These are phyloP conservation scores for Reticulascus tulasneorum DNA, from an alignment of 2,329 filamentous ascomycete species.

Conservation along the genomic window DNA sequence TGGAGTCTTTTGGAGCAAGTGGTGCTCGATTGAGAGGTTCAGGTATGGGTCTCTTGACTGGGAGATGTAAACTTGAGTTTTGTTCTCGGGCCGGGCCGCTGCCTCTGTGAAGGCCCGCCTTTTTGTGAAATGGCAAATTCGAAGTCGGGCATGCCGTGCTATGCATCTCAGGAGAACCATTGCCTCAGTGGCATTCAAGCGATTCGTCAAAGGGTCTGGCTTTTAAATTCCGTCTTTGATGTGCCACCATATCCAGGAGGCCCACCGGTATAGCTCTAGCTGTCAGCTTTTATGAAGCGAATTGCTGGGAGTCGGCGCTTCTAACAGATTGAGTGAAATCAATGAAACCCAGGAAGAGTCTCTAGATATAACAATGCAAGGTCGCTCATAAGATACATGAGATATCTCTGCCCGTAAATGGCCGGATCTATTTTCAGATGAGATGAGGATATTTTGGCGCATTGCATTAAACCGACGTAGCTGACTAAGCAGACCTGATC, in stretches of 20 bases:
- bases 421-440: slow-evolving; percentile 9
- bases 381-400: too few relatives aligned
- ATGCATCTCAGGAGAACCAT: slow-evolving; percentile 3
- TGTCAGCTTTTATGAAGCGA: not conserved
- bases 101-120: slow-evolving; percentile 17
- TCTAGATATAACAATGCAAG: too few relatives aligned
- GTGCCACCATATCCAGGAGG: slow-evolving; percentile 1
- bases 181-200: too few relatives aligned
- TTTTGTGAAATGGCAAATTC: not conserved
- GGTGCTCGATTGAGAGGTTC: slow-evolving; percentile 93
- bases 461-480: slow-evolving; percentile 11
- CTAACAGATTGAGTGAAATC: not conserved
- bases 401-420: slow-evolving; percentile 25
- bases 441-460: slow-evolving; percentile 6
- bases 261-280: not conserved
- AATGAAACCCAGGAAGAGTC: not conserved
- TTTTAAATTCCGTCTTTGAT: not conserved
- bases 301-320: not conserved
- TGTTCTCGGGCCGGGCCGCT: slow-evolving; percentile 38
- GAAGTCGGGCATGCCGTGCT: not conserved
- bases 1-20: slow-evolving; percentile 72
- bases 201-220: not conserved
- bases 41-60: slow-evolving; percentile 70
- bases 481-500: not conserved
- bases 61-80: slow-evolving; percentile 68